Conservation (phyloP, 306 rosid species). For the Vicia villosa region DNA sequence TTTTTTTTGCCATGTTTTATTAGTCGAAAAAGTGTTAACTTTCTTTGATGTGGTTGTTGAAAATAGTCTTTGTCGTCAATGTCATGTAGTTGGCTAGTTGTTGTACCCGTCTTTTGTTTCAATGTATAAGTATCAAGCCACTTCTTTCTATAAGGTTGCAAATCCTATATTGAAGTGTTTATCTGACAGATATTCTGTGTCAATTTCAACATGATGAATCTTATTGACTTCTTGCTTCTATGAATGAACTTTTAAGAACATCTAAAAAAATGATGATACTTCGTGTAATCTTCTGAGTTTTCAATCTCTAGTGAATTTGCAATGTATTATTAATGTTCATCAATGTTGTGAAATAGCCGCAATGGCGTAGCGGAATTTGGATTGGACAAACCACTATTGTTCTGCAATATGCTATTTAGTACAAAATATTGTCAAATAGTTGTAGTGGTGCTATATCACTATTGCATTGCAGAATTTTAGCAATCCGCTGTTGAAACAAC, state of each 20-base stretch:
- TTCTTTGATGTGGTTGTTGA: slow-evolving; percentile 1
- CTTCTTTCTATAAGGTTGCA: background rate
- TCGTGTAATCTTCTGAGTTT: background rate
- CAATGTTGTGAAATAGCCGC: too few relatives aligned
- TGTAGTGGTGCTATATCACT: too few relatives aligned
- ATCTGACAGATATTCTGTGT: background rate
- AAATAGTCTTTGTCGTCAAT: background rate
- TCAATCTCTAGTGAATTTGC: background rate
- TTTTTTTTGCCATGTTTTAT: background rate
- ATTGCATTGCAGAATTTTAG: too few relatives aligned
- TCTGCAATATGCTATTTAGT: too few relatives aligned
- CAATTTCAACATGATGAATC: background rate
- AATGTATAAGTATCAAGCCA: background rate
- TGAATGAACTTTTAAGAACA: background rate
- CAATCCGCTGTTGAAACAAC: too few relatives aligned
- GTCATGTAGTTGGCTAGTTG: too few relatives aligned
- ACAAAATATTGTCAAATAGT: too few relatives aligned
- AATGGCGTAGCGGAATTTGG: too few relatives aligned
- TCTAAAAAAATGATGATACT: background rate
- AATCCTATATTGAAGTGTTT: background rate
- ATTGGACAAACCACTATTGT: too few relatives aligned
- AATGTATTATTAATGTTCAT: background rate
- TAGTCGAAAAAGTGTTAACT: background rate
- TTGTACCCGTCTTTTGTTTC: background rate
- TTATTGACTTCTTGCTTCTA: background rate